Conservation (phyloP, 163 green algal genomes). For the Volvox carteri region DNA sequence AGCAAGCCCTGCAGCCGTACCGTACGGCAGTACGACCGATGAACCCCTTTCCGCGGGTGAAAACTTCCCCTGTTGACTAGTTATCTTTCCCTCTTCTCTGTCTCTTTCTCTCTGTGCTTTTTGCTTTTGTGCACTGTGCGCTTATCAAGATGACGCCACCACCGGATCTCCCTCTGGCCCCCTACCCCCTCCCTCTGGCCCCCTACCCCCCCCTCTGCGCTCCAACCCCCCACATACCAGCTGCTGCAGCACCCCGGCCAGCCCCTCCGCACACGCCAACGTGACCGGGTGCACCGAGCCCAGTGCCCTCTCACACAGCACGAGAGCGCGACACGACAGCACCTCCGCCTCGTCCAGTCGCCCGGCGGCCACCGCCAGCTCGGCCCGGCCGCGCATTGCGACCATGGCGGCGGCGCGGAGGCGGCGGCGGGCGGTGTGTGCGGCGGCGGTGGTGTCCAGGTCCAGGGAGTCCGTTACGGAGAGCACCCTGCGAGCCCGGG, state of each 20-base stretch:
- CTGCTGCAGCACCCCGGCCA: constrained; percentile 26
- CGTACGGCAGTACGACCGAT: not conserved
- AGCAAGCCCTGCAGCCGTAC: constrained; percentile 17
- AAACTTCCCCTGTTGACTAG: too few species aligned
- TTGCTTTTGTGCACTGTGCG: too few species aligned
- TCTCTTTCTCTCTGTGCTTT: too few species aligned
- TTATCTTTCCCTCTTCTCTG: too few species aligned
- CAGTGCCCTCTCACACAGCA: constrained; percentile 24
- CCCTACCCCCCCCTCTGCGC: not conserved
- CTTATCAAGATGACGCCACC: too few species aligned
- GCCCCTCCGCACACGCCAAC: constrained; percentile 30
- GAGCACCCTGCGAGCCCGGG: constrained; percentile 21
- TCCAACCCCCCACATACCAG: constrained; percentile 16
- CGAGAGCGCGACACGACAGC: constrained; percentile 31
- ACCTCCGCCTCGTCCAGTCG: constrained; percentile 48
- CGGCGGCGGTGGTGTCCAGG: not conserved
- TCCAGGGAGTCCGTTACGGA: not conserved
- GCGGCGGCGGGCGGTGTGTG: not conserved
- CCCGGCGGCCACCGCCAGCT: not conserved
- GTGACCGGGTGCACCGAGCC: constrained; percentile 20
- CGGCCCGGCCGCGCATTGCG: constrained; percentile 25
- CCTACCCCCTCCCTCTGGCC: not conserved
- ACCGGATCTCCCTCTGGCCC: too few species aligned
- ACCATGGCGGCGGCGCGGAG: constrained; percentile 5
- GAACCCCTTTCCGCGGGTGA: too few species aligned